These are phyloP conservation scores for Entomortierella beljakovae DNA, from an alignment of 192 early-diverging fungal species.

Conservation along the genomic window DNA sequence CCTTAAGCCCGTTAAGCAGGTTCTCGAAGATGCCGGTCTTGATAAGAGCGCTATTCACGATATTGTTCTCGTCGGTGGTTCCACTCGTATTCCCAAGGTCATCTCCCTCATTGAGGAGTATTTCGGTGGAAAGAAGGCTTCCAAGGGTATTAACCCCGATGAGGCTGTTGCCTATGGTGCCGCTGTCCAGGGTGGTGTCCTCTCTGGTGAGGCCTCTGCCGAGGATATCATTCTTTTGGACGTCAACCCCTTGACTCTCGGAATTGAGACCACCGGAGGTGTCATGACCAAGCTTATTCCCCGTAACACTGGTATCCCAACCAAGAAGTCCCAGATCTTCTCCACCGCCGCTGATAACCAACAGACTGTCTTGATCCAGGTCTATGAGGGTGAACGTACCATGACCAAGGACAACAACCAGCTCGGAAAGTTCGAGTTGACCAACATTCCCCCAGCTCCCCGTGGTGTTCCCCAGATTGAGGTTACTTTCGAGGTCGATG, in stretches of 20 bases:
- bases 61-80: slow-evolving; percentile 98
- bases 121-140: slow-evolving; percentile 97
- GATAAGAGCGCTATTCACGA: slow-evolving; percentile 91
- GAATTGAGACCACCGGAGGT: slow-evolving; percentile 98
- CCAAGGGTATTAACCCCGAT: slow-evolving; percentile 98
- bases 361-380: slow-evolving; percentile 95
- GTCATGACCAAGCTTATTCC: slow-evolving; percentile 96
- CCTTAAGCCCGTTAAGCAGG: slow-evolving; percentile 93
- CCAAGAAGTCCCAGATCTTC: slow-evolving; percentile 99
- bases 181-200: slow-evolving; percentile 94
- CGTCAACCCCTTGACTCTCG: slow-evolving; percentile 96
- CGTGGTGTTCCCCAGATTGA: slow-evolving; percentile 98
- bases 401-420: slow-evolving; percentile 99
- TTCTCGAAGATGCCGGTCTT: slow-evolving; percentile 90
- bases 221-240: slow-evolving; percentile 86
- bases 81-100: slow-evolving; percentile 99
- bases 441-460: slow-evolving; percentile 92
- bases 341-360: slow-evolving; percentile 98
- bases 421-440: slow-evolving; percentile 97
- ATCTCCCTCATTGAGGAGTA: slow-evolving; percentile 91
- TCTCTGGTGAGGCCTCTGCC: slow-evolving; percentile 77
- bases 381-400: slow-evolving; percentile 96
- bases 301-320: slow-evolving; percentile 94
- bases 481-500: slow-evolving; percentile 96
- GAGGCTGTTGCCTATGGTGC: slow-evolving; percentile 99